Evolutionary conservation across 2,329 filamentous ascomycete genomes (phyloP).

Genomic region (Alternaria brassicae): DNA sequence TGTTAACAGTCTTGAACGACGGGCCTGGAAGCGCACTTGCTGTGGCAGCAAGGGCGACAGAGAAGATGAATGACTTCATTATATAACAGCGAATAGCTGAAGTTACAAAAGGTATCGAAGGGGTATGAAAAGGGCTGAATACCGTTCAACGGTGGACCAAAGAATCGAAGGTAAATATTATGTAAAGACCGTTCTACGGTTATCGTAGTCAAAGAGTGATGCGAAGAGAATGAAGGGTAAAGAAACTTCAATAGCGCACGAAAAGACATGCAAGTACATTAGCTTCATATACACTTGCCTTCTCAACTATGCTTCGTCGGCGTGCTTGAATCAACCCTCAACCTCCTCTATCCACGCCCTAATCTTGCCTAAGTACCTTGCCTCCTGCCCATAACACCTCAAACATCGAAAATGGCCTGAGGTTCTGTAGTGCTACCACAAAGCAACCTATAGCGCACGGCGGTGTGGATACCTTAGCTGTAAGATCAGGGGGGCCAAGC

Average conservation of each 20-base stretch:
- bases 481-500: slow-evolving; percentile 24
- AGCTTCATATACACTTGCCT: slow-evolving; percentile 1
- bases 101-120: slow-evolving; percentile 2
- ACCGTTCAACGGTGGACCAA: slow-evolving; percentile 34
- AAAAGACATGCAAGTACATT: background rate
- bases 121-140: slow-evolving; percentile 5
- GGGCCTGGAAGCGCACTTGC: slow-evolving; percentile 26
- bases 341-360: slow-evolving; percentile 10
- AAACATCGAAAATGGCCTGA: slow-evolving; percentile 11
- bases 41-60: slow-evolving; percentile 18
- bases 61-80: slow-evolving; percentile 27
- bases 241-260: background rate
- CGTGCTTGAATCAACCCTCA: background rate
- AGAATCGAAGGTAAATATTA: slow-evolving; percentile 23
- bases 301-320: background rate
- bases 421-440: slow-evolving; percentile 15
- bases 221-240: slow-evolving; percentile 13
- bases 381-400: slow-evolving; percentile 6
- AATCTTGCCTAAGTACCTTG: background rate
- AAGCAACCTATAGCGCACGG: slow-evolving; percentile 23
- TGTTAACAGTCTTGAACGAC: slow-evolving; percentile 9
- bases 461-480: slow-evolving; percentile 16
- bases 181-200: slow-evolving; percentile 36
- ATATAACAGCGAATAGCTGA: slow-evolving; percentile 1
- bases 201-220: slow-evolving; percentile 27